These are phyloP conservation scores for Mycocentrospora acerina DNA, from an alignment of 2,329 filamentous ascomycete genomes.

Conservation along the genomic window DNA sequence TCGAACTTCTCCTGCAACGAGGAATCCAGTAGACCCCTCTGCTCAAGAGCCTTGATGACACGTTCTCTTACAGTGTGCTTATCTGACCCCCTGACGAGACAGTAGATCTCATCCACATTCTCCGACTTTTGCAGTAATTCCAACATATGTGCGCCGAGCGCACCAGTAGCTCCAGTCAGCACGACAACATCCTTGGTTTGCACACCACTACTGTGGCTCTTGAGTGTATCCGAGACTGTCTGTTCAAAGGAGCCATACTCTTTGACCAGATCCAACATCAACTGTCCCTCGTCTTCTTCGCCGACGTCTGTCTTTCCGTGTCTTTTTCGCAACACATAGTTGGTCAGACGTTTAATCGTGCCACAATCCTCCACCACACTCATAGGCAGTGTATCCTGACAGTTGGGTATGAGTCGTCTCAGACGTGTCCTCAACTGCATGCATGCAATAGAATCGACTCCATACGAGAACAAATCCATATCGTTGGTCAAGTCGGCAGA, in stretches of 20 bases:
- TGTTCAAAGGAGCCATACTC: constrained; percentile 50
- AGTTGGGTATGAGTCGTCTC: constrained; percentile 37
- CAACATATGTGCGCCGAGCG: constrained; percentile 55
- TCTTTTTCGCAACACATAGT: constrained; percentile 44
- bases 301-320: constrained; percentile 36
- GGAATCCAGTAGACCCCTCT: constrained; percentile 32
- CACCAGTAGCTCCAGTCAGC: constrained; percentile 54
- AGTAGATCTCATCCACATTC: constrained; percentile 53
- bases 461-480: constrained; percentile 58
- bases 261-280: constrained; percentile 52
- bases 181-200: constrained; percentile 27
- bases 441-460: constrained; percentile 62
- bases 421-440: constrained; percentile 53
- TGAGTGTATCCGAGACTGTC: neutral
- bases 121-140: constrained; percentile 45
- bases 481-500: constrained; percentile 32
- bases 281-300: constrained; percentile 39
- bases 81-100: constrained; percentile 55
- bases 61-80: constrained; percentile 33
- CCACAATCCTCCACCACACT: constrained; percentile 64
- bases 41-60: constrained; percentile 35
- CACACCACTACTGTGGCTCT: constrained; percentile 2
- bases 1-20: constrained; percentile 10
- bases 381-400: constrained; percentile 49
- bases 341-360: constrained; percentile 48